Evolutionary conservation across 2,329 filamentous ascomycete genomes (phyloP).

Genomic region (Colletotrichum musicola): DNA sequence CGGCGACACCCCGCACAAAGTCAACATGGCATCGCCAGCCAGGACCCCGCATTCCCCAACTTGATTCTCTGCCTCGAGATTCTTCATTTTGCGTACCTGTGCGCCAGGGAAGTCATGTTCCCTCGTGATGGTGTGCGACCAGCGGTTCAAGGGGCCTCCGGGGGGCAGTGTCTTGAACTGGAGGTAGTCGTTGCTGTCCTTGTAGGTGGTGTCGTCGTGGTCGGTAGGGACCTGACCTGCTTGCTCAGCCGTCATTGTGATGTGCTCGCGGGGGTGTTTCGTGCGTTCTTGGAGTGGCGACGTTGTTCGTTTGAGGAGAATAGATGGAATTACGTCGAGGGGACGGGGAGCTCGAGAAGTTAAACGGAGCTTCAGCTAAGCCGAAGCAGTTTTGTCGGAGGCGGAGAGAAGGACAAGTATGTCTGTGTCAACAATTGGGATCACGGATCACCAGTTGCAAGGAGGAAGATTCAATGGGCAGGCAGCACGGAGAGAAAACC

Average conservation of each 20-base stretch:
- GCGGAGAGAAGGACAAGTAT: neutral
- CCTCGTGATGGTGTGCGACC: slow-evolving; percentile 84
- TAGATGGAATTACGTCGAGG: slow-evolving; percentile 4
- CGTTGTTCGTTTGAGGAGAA: neutral
- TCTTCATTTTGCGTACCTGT: slow-evolving; percentile 68
- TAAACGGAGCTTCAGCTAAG: neutral
- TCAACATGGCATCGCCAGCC: neutral
- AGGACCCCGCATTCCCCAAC: slow-evolving; percentile 35
- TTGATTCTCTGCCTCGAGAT: neutral
- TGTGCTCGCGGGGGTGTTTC: slow-evolving; percentile 4
- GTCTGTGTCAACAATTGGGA: neutral
- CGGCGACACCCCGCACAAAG: slow-evolving; percentile 9
- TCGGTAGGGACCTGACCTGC: slow-evolving; percentile 19
- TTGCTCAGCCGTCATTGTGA: slow-evolving; percentile 26
- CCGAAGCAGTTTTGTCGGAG: neutral
- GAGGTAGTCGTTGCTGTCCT: slow-evolving; percentile 65
- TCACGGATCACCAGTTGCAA: neutral
- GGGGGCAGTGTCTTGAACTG: slow-evolving; percentile 65
- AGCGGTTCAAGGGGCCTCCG: slow-evolving; percentile 79
- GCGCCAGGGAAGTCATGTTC: slow-evolving; percentile 93
- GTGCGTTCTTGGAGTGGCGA: neutral
- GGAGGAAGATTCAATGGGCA: neutral
- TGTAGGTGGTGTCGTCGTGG: slow-evolving; percentile 47
- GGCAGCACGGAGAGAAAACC: neutral
- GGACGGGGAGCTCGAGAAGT: neutral